Evolutionary conservation across 2,329 filamentous ascomycete genomes (phyloP).

Genomic region (Juglanconis oblonga): DNA sequence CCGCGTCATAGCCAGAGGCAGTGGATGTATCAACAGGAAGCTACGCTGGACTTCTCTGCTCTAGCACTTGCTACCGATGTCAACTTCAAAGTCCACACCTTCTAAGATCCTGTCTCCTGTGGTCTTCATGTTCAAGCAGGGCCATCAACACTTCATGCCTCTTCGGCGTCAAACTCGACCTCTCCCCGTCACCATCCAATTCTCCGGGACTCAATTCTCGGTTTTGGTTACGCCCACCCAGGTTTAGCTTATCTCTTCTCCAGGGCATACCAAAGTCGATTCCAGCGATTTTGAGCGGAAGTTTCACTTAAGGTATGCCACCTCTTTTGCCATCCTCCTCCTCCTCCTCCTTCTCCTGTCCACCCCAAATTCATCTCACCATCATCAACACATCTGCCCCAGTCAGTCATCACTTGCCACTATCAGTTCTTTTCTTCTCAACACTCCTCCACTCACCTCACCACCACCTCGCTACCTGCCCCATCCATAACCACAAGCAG

Average conservation of each 20-base stretch:
- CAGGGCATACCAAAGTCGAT: slow-evolving; percentile 4
- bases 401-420: too few species aligned
- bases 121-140: too few species aligned
- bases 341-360: too few species aligned
- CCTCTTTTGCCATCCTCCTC: background rate
- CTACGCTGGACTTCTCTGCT: too few species aligned
- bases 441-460: too few species aligned
- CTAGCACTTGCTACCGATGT: too few species aligned
- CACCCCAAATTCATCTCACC: background rate
- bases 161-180: background rate
- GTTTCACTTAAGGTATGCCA: slow-evolving; percentile 10
- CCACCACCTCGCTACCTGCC: too few species aligned
- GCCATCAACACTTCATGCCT: background rate
- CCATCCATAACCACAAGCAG: background rate
- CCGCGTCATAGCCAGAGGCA: too few species aligned
- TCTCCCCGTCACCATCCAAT: background rate
- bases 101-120: too few species aligned
- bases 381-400: background rate
- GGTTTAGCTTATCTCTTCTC: slow-evolving; percentile 17
- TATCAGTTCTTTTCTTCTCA: background rate
- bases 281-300: slow-evolving; percentile 16
- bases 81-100: too few species aligned
- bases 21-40: too few species aligned
- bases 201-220: background rate
- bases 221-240: slow-evolving; percentile 17